Base-by-base conservation (phyloP, 768 basidiomycete genomes). In the Podaxis mareebaensis region DNA sequence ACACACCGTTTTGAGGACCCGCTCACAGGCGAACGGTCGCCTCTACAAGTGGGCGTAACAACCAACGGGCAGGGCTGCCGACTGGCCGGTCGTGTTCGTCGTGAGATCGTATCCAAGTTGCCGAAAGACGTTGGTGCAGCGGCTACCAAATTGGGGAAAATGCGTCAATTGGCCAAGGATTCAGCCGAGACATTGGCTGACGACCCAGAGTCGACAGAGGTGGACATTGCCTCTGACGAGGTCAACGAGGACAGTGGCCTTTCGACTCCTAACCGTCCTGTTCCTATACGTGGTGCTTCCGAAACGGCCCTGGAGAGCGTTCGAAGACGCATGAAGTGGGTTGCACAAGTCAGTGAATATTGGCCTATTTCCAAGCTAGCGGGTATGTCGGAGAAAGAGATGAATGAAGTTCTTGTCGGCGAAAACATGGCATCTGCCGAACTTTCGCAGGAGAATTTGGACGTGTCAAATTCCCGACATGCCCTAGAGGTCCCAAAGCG, bases 341-440 rank as follows among this genome's bases (percentile, higher is more conserved):
- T 97, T 3, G 89, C 94, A 0, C 96, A 98, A 72, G 85, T 99
- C 68, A 96, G 94, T 80, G 96, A 98, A 73, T 98, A 97, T 73
- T 98, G 95, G 93, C 89, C 94, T 0, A 80, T 95, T 53, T 82
- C 89, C 11, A 86, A 84, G 46, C 83, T 98, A 7, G 89, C 93
- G 0, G 73, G 76, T 10, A 83, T 97, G 83, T 79, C 85, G 17
- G 80, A 83, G 42, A 70, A 69, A 20, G 92, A 94, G 4, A 91
- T 96, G 86, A 74, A 79, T 11, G 77, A 80, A n/a, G 73, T 92
- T 5, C 72, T 94, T 24, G 78, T 80, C 44, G 83, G 81, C 28
- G 73, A 76, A 12, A 22, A 52, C 46, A 57, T 65, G 4, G 44
- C 60, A 0, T 53, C 71, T 15, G 63, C 67, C 2, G 65, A 71